phyloP scores from a whole-genome alignment of 164 flowering plant species.

The Vitis rupestris region DNA sequence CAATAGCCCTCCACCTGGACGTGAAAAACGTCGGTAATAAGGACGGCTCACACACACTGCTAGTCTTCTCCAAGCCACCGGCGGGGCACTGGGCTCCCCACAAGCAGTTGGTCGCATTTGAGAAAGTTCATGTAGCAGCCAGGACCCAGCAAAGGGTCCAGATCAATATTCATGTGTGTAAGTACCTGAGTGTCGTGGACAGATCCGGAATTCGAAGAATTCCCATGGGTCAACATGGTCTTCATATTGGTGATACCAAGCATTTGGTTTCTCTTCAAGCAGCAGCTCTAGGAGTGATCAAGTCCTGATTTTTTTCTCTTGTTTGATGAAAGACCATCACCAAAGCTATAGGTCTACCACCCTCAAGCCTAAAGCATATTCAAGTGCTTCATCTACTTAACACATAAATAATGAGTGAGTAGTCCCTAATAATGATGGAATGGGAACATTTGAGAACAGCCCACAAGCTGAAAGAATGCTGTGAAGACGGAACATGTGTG shows the following conservation, averaged over 20 bases:
- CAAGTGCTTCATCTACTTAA: too few relatives aligned
- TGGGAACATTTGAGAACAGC: neutral
- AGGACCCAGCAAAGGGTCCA: conserved; percentile 36
- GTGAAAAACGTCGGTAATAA: conserved; percentile 55
- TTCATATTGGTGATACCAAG: conserved; percentile 59
- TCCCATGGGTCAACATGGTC: conserved; percentile 69
- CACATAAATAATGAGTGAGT: too few relatives aligned
- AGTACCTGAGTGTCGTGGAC: conserved; percentile 71
- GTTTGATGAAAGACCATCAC: too few relatives aligned
- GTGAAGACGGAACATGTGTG: neutral
- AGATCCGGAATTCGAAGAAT: conserved; percentile 64
- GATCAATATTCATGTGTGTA: conserved; percentile 73
- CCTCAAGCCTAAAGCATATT: too few relatives aligned
- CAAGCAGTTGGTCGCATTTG: conserved; percentile 71
- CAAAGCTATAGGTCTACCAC: too few relatives aligned
- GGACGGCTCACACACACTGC: conserved; percentile 71
- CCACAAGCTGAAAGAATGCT: neutral
- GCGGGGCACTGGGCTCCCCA: conserved; percentile 61
- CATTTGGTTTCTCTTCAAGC: conserved; percentile 65
- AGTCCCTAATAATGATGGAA: too few relatives aligned
- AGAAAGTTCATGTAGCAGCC: conserved; percentile 58
- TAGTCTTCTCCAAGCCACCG: conserved; percentile 71
- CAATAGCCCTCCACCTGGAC: conserved; percentile 48
- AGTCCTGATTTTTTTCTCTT: conserved; percentile 17
- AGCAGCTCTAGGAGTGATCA: conserved; percentile 41